A percentile compares a stretch with the other conserved stretches of the same genome.
phyloP scores from a whole-genome alignment of 2,329 filamentous ascomycete genomes.

The Sphaceloma murrayae region DNA sequence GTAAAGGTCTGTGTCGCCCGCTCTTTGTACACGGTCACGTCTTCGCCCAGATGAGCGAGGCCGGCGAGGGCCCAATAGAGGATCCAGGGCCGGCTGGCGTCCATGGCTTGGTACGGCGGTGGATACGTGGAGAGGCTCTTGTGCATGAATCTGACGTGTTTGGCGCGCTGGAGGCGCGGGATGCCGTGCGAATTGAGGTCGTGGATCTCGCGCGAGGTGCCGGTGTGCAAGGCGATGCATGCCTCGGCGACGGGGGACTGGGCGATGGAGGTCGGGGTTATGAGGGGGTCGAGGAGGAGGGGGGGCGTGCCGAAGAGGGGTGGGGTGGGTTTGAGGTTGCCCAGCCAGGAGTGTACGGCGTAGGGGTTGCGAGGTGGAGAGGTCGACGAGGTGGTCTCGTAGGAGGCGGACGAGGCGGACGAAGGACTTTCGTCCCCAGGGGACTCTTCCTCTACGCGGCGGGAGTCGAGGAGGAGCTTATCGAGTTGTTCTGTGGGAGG shows the following conservation, averaged over 20 bases:
- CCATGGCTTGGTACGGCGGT: constrained; percentile 59
- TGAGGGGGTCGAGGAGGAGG: constrained; percentile 54
- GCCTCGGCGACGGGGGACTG: constrained; percentile 61
- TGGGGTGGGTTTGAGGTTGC: constrained; percentile 28
- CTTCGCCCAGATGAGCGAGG: constrained; percentile 65
- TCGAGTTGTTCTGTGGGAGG: constrained; percentile 24
- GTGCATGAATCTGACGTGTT: constrained; percentile 53
- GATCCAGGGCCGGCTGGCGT: constrained; percentile 87
- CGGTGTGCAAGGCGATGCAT: constrained; percentile 58
- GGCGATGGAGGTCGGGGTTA: constrained; percentile 56
- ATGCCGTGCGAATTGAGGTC: constrained; percentile 59
- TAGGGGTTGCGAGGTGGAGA: constrained; percentile 9
- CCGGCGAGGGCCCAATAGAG: constrained; percentile 84
- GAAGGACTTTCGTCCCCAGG: no score
- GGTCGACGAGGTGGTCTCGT: no score
- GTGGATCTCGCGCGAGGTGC: constrained; percentile 40
- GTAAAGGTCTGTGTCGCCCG: constrained; percentile 59
- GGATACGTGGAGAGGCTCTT: constrained; percentile 53
- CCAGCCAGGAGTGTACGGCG: constrained; percentile 19
- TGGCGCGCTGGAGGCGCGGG: constrained; percentile 58
- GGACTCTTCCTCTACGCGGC: constrained; percentile 26
- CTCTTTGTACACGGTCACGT: constrained; percentile 55
- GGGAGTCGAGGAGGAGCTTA: constrained; percentile 22
- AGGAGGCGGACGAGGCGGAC: no score
- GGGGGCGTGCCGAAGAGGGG: constrained; percentile 50